phyloP scores from a whole-genome alignment of 331 rosid species.

The Malus hybrid region DNA sequence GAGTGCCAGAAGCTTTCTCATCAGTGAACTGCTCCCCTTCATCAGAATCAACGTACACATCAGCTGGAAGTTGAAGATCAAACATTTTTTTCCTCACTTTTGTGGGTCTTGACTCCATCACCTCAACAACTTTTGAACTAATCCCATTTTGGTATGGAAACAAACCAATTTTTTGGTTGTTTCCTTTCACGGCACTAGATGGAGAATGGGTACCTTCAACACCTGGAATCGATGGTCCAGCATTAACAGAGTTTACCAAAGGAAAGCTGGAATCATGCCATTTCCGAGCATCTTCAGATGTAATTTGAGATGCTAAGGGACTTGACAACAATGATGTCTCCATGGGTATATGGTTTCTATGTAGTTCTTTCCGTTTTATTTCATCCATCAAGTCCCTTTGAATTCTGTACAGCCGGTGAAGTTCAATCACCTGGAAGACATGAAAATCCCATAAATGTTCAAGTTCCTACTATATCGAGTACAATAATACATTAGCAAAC shows the following conservation, averaged over 20 bases:
- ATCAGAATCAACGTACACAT: slow-evolving; percentile 65
- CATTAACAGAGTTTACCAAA: slow-evolving; percentile 40
- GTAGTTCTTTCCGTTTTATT: slow-evolving; percentile 47
- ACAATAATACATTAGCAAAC: neutral
- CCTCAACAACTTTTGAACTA: slow-evolving; percentile 55
- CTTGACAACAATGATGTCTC: slow-evolving; percentile 57
- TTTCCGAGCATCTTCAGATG: slow-evolving; percentile 48
- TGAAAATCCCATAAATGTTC: slow-evolving; percentile 10
- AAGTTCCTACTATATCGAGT: slow-evolving; percentile 6
- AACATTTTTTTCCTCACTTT: slow-evolving; percentile 68
- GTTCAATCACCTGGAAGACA: slow-evolving; percentile 67
- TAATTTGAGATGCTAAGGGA: slow-evolving; percentile 61
- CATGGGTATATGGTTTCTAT: slow-evolving; percentile 36
- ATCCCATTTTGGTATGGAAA: slow-evolving; percentile 55
- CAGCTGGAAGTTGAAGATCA: slow-evolving; percentile 94
- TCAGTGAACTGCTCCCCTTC: slow-evolving; percentile 73
- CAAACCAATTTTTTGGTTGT: slow-evolving; percentile 29
- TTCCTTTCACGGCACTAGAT: slow-evolving; percentile 47
- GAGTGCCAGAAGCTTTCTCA: slow-evolving; percentile 38
- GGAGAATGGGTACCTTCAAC: slow-evolving; percentile 70
- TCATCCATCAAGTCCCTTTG: slow-evolving; percentile 91
- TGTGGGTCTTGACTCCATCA: slow-evolving; percentile 69
- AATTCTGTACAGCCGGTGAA: slow-evolving; percentile 80
- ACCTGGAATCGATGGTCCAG: slow-evolving; percentile 40
- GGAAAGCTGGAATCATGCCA: slow-evolving; percentile 51